phyloP scores from a whole-genome alignment of 345 rosid species.

The Ricinus communis region DNA sequence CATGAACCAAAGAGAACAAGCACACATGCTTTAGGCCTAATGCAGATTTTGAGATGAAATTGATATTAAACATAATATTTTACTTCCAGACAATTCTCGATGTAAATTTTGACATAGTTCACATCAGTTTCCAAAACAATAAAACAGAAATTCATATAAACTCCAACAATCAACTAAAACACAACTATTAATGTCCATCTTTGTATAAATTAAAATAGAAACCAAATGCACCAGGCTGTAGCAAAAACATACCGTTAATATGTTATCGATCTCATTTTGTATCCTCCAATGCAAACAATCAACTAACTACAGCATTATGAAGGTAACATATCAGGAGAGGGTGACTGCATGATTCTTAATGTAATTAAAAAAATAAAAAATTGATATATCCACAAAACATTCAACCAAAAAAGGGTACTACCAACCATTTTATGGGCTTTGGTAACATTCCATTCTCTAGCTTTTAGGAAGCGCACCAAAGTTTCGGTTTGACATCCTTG shows the following conservation, averaged over 20 bases:
- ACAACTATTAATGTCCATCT: background rate
- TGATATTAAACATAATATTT: background rate
- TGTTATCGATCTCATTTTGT: constrained; percentile 76
- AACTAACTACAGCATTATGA: constrained; percentile 58
- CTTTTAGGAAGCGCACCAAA: constrained; percentile 78
- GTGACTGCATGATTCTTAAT: constrained; percentile 17
- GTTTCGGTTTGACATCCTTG: constrained; percentile 78
- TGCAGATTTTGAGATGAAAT: background rate
- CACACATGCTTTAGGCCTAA: background rate
- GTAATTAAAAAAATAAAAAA: background rate
- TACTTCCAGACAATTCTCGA: no score
- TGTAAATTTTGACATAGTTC: background rate
- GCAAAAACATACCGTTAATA: constrained; percentile 59
- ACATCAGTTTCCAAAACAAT: background rate
- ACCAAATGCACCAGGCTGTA: background rate
- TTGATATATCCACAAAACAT: background rate
- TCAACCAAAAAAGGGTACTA: constrained; percentile 2
- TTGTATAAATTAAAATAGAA: background rate
- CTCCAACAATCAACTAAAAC: background rate
- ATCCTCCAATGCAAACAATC: constrained; percentile 88
- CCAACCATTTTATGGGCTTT: constrained; percentile 93
- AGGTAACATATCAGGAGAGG: constrained; percentile 8
- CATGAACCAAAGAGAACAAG: background rate
- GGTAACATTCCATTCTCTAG: constrained; percentile 83
- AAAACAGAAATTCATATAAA: background rate